Base-by-base conservation (phyloP, 768 basidiomycete genomes). In the Phanerochaete sordida region DNA sequence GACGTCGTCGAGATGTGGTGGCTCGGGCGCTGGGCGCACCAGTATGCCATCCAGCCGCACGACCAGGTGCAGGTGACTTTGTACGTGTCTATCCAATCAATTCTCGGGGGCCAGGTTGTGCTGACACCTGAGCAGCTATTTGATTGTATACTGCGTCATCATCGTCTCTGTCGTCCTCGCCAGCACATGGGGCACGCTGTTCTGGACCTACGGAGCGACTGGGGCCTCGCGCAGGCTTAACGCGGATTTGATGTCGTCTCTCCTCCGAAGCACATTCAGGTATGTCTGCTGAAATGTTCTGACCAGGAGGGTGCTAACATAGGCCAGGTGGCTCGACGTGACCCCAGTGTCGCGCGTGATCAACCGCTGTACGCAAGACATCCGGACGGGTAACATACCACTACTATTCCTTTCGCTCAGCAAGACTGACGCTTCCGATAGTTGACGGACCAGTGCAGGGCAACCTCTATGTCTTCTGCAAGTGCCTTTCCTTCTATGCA, bases 311-410 rank as follows among this genome's bases (percentile, higher is more conserved):
- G 12, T 8, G 23, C 26, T 21, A 8, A 33, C 3, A 48, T 49
- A 15, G 26, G 7, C 11, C n/a, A 79, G 81, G 58, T 82, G 79
- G 77, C 71, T 83, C 8, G 82, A 83, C 60, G 75, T 67, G 1
- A 80, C 79, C 1, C 81, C 81, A 0, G 75, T 75, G 0, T 79
- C 80, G 12, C 82, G 88, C 3, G 80, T 90, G 49, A 82, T 88
- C 44, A 74, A 84, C 27, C 78, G 87, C 52, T 83, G 83, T 67
- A 88, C 87, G 1, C 81, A 86, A 53, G 88, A 89, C 67, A 85
- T 88, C 23, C 74, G 71, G 43, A 66, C 73, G 21, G 59, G 72
- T 71, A 57, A 43, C 26, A 52, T 19, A 63, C 21, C 37, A 1
- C 11, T 27, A 45, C 1, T 2, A 28, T 4, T 12, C 4, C 13